Base-by-base conservation (phyloP, 768 basidiomycete species). In the Termitomyces sp. region DNA sequence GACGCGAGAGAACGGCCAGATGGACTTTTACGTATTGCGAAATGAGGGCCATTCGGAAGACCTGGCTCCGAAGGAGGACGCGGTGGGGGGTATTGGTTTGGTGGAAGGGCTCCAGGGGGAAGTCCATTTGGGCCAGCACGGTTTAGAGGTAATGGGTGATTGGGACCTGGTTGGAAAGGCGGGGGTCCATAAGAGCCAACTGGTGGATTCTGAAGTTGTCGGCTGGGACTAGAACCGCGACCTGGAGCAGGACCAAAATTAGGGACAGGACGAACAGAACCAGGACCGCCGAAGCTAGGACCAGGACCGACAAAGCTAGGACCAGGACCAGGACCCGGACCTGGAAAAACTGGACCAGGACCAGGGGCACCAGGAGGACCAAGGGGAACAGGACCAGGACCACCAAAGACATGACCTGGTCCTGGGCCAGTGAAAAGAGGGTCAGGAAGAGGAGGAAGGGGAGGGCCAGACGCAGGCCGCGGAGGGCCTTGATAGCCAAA, bases 1-100 rank as follows among this genome's bases (percentile, higher is more conserved):
- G 79, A 77, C 23, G 70, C 74, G 30, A 90, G 74, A 14, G 85
- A 87, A 21, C 79, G 80, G 23, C 80, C 71, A 12, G 89, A 89
- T 21, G 77, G 68, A 10, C 80, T 79, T 66, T 85, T 86, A 46
- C 71, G 72, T n/a, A 77, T 59, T 31, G 60, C 68, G 35, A 66
- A 60, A 51, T 70, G 71, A 17, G 76, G 59, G 28, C 62, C 68
- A 37, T 64, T 63, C 21, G 67, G 70, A 55, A 71, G 69, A 12
- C 67, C 61, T 11, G 78, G 77, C 57, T 82, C 83, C n/a, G 76
- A 78, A 6, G 79, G 77, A 5, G 79, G 78, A 26, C 78, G 73
- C 19, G 55, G 31, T n/a, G 59, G 60, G 19, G 61, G 64, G 35
- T 61, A 65, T 49, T 62, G 55, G 14, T 63, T 64, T 37, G 68